These are phyloP conservation scores for Geranomyces michiganensis DNA, from an alignment of 192 early-diverging fungal species.

Conservation along the genomic window DNA sequence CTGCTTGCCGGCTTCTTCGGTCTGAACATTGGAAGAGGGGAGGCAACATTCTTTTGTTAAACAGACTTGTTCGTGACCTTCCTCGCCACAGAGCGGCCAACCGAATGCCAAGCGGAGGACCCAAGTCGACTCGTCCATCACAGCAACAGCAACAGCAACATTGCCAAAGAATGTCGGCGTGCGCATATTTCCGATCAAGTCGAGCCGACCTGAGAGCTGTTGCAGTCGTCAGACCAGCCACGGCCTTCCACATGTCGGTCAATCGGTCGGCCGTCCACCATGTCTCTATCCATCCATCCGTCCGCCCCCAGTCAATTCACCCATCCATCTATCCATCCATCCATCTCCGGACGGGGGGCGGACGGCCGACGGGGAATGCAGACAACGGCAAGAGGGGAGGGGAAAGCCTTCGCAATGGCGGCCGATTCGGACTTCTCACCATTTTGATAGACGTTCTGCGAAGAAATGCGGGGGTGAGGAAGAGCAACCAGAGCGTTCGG, in stretches of 20 bases:
- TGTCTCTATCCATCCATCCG: conserved; percentile 15
- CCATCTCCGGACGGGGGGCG: too few relatives aligned
- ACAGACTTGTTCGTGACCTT: not conserved
- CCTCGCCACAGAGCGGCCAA: not conserved
- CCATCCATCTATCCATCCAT: conserved; percentile 7
- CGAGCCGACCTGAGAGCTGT: not conserved
- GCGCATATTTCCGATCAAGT: not conserved
- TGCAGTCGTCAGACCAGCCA: conserved; percentile 9
- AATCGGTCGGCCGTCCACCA: not conserved
- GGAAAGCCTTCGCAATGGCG: too few relatives aligned
- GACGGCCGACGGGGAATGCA: too few relatives aligned
- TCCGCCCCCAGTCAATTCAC: not conserved
- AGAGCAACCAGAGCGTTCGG: too few relatives aligned
- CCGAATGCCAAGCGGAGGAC: not conserved
- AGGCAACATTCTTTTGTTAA: not conserved
- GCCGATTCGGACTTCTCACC: too few relatives aligned
- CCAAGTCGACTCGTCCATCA: not conserved
- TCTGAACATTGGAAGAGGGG: conserved; percentile 31
- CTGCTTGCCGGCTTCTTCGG: conserved; percentile 69
- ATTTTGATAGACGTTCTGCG: too few relatives aligned
- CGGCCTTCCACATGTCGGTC: not conserved
- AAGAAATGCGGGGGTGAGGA: too few relatives aligned
- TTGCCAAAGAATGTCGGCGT: too few relatives aligned
- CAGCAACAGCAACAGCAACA: not conserved
- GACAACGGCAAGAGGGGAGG: too few relatives aligned